Conservation (phyloP, 768 basidiomycete species). For the Tricholoma furcatifolium region DNA sequence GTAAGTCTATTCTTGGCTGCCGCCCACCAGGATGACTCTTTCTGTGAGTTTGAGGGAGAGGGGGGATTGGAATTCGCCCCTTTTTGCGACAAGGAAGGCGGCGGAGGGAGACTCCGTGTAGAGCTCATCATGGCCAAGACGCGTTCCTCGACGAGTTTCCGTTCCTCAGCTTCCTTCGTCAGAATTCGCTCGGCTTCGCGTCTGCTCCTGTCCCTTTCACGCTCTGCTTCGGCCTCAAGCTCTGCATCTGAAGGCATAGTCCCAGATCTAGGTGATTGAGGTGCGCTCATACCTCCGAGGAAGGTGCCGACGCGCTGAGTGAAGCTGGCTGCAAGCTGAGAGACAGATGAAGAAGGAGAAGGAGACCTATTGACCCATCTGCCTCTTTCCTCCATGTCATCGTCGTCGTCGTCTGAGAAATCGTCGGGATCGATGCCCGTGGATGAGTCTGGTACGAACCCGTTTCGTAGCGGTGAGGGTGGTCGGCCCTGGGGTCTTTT, state of each 20-base stretch:
- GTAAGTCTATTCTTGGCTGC: constrained; percentile 74
- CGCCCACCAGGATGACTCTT: constrained; percentile 73
- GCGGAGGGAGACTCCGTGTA: constrained; percentile 48
- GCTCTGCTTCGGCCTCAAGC: constrained; percentile 76
- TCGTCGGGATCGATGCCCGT: constrained; percentile 58
- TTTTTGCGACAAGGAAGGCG: constrained; percentile 47
- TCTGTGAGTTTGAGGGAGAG: constrained; percentile 63
- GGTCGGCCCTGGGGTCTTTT: constrained; percentile 47
- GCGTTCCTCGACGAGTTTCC: constrained; percentile 68
- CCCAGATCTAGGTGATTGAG: constrained; percentile 30
- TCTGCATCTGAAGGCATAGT: constrained; percentile 68
- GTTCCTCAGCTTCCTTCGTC: constrained; percentile 66
- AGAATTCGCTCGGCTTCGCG: constrained; percentile 79
- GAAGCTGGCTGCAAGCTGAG: constrained; percentile 70
- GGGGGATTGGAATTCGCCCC: constrained; percentile 56
- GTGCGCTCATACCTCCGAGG: constrained; percentile 48
- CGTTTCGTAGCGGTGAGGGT: constrained; percentile 72
- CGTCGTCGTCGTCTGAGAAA: constrained; percentile 41
- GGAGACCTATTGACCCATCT: constrained; percentile 41
- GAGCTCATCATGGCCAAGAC: constrained; percentile 72
- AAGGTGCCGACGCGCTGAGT: constrained; percentile 74
- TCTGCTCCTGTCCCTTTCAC: constrained; percentile 73
- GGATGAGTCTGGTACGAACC: constrained; percentile 52
- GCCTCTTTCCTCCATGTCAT: constrained; percentile 30
- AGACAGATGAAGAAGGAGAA: constrained; percentile 69